phyloP scores from a whole-genome alignment of 345 rosid species.

The Punica granatum region DNA sequence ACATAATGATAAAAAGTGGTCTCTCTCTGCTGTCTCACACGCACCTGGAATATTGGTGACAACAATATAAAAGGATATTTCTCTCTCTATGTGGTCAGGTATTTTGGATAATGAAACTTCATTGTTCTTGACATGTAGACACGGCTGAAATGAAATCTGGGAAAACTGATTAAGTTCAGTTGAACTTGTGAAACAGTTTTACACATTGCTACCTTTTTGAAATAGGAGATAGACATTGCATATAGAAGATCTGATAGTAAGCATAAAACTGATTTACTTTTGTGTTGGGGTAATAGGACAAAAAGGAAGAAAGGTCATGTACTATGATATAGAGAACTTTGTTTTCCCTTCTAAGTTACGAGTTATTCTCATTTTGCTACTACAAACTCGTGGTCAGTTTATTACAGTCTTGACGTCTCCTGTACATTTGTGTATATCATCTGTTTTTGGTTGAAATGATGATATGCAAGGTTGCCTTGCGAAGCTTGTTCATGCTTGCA shows the following conservation, averaged over 20 bases:
- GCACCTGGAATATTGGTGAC: too few relatives aligned
- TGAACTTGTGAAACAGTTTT: background rate
- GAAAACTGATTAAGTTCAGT: background rate
- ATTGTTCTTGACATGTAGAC: too few relatives aligned
- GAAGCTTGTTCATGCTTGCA: background rate
- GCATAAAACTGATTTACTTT: background rate
- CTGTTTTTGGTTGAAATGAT: background rate
- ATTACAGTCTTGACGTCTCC: background rate
- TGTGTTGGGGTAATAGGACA: background rate
- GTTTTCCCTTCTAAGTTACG: too few relatives aligned
- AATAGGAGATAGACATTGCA: background rate
- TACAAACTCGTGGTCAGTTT: background rate
- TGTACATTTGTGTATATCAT: background rate
- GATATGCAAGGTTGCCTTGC: background rate
- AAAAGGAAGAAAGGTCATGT: background rate
- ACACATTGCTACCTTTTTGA: background rate
- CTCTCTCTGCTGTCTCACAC: too few relatives aligned
- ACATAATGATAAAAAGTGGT: too few relatives aligned
- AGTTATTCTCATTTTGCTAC: too few relatives aligned
- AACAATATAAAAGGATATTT: too few relatives aligned
- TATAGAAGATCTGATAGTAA: background rate
- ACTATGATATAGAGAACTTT: too few relatives aligned
- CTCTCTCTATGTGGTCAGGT: too few relatives aligned
- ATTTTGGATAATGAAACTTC: too few relatives aligned
- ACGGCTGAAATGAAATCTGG: background rate